These are phyloP conservation scores for Verbena officinalis DNA, from an alignment of 257 asterid species.

Conservation along the genomic window DNA sequence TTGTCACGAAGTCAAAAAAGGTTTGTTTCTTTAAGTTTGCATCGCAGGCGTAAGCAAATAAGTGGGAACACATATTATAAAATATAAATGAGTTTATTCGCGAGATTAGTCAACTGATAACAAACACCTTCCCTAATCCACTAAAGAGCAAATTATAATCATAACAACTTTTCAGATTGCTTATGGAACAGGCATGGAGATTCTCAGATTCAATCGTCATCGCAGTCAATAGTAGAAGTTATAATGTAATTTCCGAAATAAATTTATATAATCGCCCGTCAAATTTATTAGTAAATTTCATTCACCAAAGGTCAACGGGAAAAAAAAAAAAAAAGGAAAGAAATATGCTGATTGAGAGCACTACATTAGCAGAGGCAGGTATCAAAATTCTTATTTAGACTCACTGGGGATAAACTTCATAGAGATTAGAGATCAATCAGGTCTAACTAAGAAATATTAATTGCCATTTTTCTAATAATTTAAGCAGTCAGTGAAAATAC, in stretches of 20 bases:
- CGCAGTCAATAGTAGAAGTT: not conserved
- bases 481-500: too few relatives aligned
- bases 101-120: constrained; percentile 51
- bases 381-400: too few relatives aligned
- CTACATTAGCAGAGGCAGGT: too few relatives aligned
- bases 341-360: too few relatives aligned
- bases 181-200: not conserved
- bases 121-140: constrained; percentile 57
- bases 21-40: not conserved
- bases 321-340: too few relatives aligned
- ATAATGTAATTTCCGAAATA: not conserved
- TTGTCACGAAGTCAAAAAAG: constrained; percentile 9
- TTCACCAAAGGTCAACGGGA: too few relatives aligned
- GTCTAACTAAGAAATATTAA: too few relatives aligned
- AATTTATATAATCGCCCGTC: not conserved
- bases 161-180: not conserved
- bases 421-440: too few relatives aligned
- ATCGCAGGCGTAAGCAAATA: constrained; percentile 1
- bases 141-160: constrained; percentile 22
- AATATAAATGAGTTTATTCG: not conserved
- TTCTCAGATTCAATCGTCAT: not conserved
- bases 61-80: not conserved
- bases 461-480: too few relatives aligned
- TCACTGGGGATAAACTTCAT: too few relatives aligned
- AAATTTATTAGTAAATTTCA: too few relatives aligned